A percentile compares a stretch with the other conserved stretches of the same genome.
Conservation (phyloP, 192 early-diverging fungal genomes). For the Dissophora ornata region DNA sequence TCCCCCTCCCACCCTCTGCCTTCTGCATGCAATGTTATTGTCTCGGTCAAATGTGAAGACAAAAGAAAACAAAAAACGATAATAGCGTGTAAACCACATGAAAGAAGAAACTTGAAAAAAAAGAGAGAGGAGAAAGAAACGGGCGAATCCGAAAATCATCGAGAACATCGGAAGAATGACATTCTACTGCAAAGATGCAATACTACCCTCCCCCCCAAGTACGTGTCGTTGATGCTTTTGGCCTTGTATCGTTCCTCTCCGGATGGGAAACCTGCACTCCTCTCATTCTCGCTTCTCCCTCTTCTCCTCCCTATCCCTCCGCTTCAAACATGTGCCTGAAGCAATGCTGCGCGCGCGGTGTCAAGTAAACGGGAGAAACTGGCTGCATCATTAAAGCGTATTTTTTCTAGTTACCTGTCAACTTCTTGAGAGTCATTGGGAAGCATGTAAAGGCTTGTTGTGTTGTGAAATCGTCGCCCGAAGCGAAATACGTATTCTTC, state of each 20-base stretch:
- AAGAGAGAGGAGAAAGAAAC: too few relatives aligned
- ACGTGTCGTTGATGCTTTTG: background rate
- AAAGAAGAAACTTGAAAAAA: background rate
- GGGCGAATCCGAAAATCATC: too few relatives aligned
- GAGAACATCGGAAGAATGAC: background rate
- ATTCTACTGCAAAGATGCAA: background rate
- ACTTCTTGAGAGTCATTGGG: slow-evolving; percentile 43
- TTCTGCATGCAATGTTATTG: too few relatives aligned
- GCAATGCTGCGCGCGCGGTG: too few relatives aligned
- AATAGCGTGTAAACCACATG: too few relatives aligned
- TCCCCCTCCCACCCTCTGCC: too few relatives aligned
- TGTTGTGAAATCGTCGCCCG: slow-evolving; percentile 48
- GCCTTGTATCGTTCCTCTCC: background rate
- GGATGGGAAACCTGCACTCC: background rate
- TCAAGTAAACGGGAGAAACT: too few relatives aligned
- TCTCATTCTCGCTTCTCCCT: too few relatives aligned
- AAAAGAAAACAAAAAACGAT: background rate
- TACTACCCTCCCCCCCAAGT: too few relatives aligned
- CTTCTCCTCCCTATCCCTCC: background rate
- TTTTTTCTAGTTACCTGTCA: slow-evolving; percentile 54
- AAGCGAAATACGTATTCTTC: slow-evolving; percentile 10
- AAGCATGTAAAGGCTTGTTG: slow-evolving; percentile 27
- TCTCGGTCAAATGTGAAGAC: background rate
- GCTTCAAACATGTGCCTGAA: background rate
- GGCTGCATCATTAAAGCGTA: too few relatives aligned